These are phyloP conservation scores for Penicillium nordicum DNA, from an alignment of 2,329 filamentous ascomycete genomes.

Conservation along the genomic window DNA sequence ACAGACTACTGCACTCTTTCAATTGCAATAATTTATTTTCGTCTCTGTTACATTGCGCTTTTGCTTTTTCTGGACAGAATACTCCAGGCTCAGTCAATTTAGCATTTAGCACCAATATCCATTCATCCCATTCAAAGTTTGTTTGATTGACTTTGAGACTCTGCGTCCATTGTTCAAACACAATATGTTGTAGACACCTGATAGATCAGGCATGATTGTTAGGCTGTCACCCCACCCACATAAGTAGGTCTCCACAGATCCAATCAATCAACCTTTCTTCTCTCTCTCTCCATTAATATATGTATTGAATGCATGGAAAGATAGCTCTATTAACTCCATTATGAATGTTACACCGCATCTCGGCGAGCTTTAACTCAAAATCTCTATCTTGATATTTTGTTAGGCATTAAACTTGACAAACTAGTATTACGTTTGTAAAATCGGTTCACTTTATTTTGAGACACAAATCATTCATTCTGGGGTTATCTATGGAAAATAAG, in stretches of 20 bases:
- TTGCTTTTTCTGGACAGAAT: background rate
- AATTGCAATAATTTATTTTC: background rate
- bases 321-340: background rate
- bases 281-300: too few species aligned
- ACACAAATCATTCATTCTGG: too few species aligned
- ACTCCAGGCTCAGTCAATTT: background rate
- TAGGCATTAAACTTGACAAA: background rate
- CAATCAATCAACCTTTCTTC: too few species aligned
- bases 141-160: background rate
- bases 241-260: too few species aligned
- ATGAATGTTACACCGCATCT: background rate
- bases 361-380: background rate
- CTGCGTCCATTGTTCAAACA: background rate
- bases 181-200: too few species aligned
- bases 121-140: background rate
- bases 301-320: background rate
- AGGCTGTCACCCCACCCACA: too few species aligned
- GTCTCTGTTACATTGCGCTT: background rate
- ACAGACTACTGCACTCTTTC: slow-evolving; percentile 6
- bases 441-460: too few species aligned
- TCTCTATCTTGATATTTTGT: background rate
- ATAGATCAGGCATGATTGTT: too few species aligned
- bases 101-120: slow-evolving; percentile 1
- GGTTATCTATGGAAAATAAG: background rate
- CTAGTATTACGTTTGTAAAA: too few species aligned